Percentiles rank a stretch among this genome's conserved stretches.
phyloP scores from a whole-genome alignment of 345 rosid species.

The Boechera stricta region DNA sequence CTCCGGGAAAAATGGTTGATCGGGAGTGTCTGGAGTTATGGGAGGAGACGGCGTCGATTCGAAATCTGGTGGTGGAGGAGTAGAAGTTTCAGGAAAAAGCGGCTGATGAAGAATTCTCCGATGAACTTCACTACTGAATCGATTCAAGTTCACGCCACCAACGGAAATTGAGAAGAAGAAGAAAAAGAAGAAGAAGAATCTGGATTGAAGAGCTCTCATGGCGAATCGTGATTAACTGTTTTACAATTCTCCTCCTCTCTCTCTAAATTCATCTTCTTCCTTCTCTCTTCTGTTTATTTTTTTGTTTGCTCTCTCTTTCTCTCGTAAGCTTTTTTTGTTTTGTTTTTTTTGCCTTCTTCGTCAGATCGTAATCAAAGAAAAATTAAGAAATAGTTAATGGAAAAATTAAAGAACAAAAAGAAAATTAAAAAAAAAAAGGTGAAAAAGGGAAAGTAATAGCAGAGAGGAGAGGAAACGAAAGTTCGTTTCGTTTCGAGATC shows the following conservation, averaged over 20 bases:
- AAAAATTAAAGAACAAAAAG: background rate
- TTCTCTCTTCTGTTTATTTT: background rate
- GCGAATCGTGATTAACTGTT: constrained; percentile 52
- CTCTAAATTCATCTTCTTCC: constrained; percentile 59
- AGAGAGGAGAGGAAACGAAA: constrained; percentile 43
- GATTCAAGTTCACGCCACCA: constrained; percentile 16
- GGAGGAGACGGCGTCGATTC: constrained; percentile 57
- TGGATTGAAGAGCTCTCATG: constrained; percentile 59
- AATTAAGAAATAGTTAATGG: constrained; percentile 19
- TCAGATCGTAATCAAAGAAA: constrained; percentile 34
- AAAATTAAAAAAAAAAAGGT: background rate
- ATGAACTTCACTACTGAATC: constrained; percentile 29
- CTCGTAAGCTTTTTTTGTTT: background rate
- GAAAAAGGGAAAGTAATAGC: constrained; percentile 31
- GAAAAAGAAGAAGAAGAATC: constrained; percentile 44
- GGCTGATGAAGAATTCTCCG: constrained; percentile 93
- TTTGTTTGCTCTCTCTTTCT: background rate
- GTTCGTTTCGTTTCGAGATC: constrained; percentile 75
- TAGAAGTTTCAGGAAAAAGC: constrained; percentile 62
- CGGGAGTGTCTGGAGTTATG: constrained; percentile 54
- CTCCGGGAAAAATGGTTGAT: constrained; percentile 93
- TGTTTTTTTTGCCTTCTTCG: background rate
- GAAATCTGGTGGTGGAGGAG: constrained; percentile 61
- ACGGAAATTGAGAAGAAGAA: constrained; percentile 13
- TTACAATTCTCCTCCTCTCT: constrained; percentile 41